Conservation (phyloP, 2,329 filamentous ascomycete genomes). For the Aureobasidium zeae region DNA sequence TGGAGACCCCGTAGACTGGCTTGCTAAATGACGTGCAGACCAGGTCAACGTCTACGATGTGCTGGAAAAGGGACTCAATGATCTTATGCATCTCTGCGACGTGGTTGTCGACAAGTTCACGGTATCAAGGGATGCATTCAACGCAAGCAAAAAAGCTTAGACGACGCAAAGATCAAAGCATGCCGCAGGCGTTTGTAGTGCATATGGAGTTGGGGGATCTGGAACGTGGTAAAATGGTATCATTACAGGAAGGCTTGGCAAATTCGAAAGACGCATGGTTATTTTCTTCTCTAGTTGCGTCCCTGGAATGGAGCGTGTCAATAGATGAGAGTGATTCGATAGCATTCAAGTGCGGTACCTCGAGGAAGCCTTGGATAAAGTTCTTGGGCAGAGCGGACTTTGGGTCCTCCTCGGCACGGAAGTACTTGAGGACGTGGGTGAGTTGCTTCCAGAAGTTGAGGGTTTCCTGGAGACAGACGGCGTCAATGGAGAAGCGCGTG, state of each 20-base stretch:
- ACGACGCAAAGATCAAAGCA: constrained; percentile 15
- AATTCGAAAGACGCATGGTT: constrained; percentile 12
- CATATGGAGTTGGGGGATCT: constrained; percentile 14
- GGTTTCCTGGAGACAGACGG: constrained; percentile 58
- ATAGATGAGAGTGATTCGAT: background rate
- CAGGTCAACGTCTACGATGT: constrained; percentile 73
- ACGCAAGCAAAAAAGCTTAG: constrained; percentile 27
- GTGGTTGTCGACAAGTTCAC: constrained; percentile 87
- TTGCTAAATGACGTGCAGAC: constrained; percentile 42
- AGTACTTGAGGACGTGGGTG: constrained; percentile 93
- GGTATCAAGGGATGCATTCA: constrained; percentile 54
- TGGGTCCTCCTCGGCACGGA: constrained; percentile 76
- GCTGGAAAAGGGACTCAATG: constrained; percentile 78
- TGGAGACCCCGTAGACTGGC: too few species aligned
- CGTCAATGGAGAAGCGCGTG: background rate
- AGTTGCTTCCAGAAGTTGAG: constrained; percentile 99
- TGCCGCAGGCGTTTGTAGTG: constrained; percentile 10
- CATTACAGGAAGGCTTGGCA: constrained; percentile 17
- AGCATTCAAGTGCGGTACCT: constrained; percentile 52
- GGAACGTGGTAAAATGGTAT: constrained; percentile 16
- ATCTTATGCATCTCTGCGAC: constrained; percentile 86
- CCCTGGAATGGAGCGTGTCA: constrained; percentile 24
- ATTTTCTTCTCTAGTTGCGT: constrained; percentile 27
- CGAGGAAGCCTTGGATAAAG: constrained; percentile 91
- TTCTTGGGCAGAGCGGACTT: constrained; percentile 68